Base-by-base conservation (phyloP, 306 rosid genomes). In the Arachis hypogaea region DNA sequence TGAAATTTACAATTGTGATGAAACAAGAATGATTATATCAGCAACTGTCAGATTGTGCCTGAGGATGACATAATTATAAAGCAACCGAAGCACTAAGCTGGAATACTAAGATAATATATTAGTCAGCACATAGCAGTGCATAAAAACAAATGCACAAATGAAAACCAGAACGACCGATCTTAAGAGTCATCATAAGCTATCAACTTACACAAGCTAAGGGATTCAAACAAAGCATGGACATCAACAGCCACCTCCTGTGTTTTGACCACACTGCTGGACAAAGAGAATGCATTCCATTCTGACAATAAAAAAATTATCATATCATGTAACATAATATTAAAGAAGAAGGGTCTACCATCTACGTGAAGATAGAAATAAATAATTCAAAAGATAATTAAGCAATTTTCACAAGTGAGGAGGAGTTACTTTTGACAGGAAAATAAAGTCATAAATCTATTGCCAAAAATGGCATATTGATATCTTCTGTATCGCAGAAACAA, bases 221-320 rank as follows among this genome's bases (percentile, higher is more conserved):
- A 68, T 92, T 94, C 86, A 94, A 86, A 79, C 97, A 88, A 66
- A 94, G 88, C 97, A 92, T 92, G 64, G 97, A 89, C 97, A 90
- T 94, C 78, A 94, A 82, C 65, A 92, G 89, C 99, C 99, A 94
- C 80, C 99, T 84, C 80, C 96, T 86, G 80, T 94, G 97, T 80
- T 94, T 94, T 54, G 99, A 92, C 99, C 96, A 92, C 77, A 94
- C 96, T 49, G 97, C 99, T 60, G 99, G 99, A 81, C 99, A 94
- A 71, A 94, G 93, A 71, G 99, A 94, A 63, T 94, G 99, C 95
- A 94, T 75, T 45, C 99, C 93, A 73, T 89, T 92, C 99, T 92
- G 89, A 82, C 12, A 83, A 84, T 47, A 11, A 77, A 71, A 80
- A 67, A 63, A 36, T 6, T 12, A 42, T 10, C 44, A 63, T 4